Base-by-base conservation (phyloP, 2,329 filamentous ascomycete genomes). In the Blastomyces silverae region DNA sequence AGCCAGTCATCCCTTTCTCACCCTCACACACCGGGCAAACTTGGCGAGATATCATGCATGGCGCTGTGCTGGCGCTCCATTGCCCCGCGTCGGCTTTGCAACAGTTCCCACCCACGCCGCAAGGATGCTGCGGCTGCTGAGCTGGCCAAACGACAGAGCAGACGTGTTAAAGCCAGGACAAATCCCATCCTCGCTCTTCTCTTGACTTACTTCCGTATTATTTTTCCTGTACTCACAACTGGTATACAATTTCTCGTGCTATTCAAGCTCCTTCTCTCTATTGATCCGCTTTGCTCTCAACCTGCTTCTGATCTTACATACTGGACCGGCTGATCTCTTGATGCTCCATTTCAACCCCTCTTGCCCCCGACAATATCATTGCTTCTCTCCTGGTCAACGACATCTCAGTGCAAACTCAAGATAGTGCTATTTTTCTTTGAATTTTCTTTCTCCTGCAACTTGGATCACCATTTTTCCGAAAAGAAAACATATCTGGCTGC, bases 291-390 rank as follows among this genome's bases (percentile, higher is more conserved):
- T 48, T 62, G 52, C 63, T 58, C 58, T 63, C 59, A 37, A 53
- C 39, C 60, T 61, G 34, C 39, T 52, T 62, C 50, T 60, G 52
- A 34, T 63, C 34, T 52, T 44, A n/a, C 39, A 28, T 63, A 63
- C 52, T 55, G 48, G 48, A 34, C 44, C 44, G 13, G 17, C 44
- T 48, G 17, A 8, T n/a, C 28, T 15, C 17, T 61, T 50, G 28
- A 61, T 61, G 59, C 44, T 50, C 44, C 60, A 42, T 42, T 63
- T 55, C 69, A 68, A 69, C 70, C 69, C 69, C 66, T 67, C 71
- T 64, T 73, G 70, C 74, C 44, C 22, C 59, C 25, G 28, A 46
- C 56, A 39, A 25, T 44, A n/a, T 46, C 22, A 59, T 46, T 61
- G 22, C 59, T 61, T 34, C 59, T 61, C 17, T 44, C 10, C 56